Percentiles rank a stretch among this genome's conserved stretches.
phyloP scores from a whole-genome alignment of 495 filamentous ascomycete genomes.

The Terfezia boudieri region DNA sequence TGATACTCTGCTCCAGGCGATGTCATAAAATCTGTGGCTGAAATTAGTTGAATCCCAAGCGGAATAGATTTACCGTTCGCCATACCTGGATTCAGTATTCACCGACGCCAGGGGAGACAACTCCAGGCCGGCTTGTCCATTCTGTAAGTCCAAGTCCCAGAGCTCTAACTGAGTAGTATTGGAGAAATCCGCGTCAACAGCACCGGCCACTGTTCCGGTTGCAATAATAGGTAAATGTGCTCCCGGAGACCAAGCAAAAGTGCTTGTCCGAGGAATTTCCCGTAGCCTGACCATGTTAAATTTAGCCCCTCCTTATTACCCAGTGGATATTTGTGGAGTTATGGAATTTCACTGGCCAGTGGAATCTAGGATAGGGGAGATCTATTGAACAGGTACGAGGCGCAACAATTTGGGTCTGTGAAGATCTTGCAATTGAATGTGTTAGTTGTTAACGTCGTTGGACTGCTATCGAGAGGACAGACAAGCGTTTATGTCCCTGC shows the following conservation, averaged over 20 bases:
- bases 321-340: neutral
- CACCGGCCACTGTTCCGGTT: conserved; percentile 87
- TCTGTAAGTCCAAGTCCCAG: conserved; percentile 75
- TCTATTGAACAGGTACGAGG: neutral
- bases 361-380: too few species aligned
- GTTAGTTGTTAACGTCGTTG: too few species aligned
- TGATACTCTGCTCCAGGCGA: conserved; percentile 72
- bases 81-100: conserved; percentile 71
- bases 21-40: conserved; percentile 65
- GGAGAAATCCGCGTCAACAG: conserved; percentile 91
- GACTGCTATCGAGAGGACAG: neutral
- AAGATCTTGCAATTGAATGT: too few species aligned
- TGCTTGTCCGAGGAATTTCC: conserved; percentile 87
- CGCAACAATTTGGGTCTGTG: neutral
- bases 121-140: conserved; percentile 50
- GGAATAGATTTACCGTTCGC: neutral
- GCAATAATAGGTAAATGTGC: conserved; percentile 55
- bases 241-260: conserved; percentile 87
- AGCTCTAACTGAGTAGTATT: conserved; percentile 91
- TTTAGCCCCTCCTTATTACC: neutral
- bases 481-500: neutral
- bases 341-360: neutral
- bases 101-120: conserved; percentile 67
- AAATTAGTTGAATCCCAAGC: neutral
- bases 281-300: conserved; percentile 74